phyloP scores from a whole-genome alignment of 2,329 filamentous ascomycete genomes.

The Fusarium poae region DNA sequence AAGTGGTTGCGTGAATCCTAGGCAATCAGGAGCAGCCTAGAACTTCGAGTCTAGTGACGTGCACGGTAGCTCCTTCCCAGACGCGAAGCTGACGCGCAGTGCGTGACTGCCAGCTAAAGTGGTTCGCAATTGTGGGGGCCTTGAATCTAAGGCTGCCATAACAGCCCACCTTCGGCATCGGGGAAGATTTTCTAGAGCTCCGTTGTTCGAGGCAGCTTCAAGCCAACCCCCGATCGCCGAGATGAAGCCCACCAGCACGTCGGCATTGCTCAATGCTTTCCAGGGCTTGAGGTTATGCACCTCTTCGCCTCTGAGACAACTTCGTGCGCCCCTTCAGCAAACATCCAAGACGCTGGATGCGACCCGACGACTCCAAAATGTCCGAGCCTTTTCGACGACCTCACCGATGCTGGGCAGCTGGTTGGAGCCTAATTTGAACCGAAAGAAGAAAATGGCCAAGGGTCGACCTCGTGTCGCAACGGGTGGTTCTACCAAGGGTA shows the following conservation, averaged over 20 bases:
- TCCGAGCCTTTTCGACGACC: conserved; percentile 80
- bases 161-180: conserved; percentile 20
- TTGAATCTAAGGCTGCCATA: conserved; percentile 41
- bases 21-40: conserved; percentile 49
- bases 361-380: conserved; percentile 59
- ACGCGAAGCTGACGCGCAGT: conserved; percentile 63
- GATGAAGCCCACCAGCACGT: conserved; percentile 62
- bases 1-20: conserved; percentile 37
- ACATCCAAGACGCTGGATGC: conserved; percentile 50
- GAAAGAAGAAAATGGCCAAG: conserved; percentile 91
- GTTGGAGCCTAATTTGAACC: conserved; percentile 81
- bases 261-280: conserved; percentile 64
- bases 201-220: conserved; percentile 45
- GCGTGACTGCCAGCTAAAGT: conserved; percentile 56
- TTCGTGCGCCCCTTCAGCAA: conserved; percentile 51
- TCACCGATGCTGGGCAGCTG: conserved; percentile 73
- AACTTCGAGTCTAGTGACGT: conserved; percentile 51
- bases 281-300: conserved; percentile 62
- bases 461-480: conserved; percentile 89
- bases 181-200: conserved; percentile 54
- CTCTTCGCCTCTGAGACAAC: conserved; percentile 57
- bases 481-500: conserved; percentile 90
- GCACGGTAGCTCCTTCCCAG: conserved; percentile 48
- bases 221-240: conserved; percentile 47
- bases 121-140: conserved; percentile 30